Evolutionary conservation across 2,329 filamentous ascomycete genomes (phyloP), one percentile per base, ranked within the genome.

Genomic region (Colletotrichum eleusines): DNA sequence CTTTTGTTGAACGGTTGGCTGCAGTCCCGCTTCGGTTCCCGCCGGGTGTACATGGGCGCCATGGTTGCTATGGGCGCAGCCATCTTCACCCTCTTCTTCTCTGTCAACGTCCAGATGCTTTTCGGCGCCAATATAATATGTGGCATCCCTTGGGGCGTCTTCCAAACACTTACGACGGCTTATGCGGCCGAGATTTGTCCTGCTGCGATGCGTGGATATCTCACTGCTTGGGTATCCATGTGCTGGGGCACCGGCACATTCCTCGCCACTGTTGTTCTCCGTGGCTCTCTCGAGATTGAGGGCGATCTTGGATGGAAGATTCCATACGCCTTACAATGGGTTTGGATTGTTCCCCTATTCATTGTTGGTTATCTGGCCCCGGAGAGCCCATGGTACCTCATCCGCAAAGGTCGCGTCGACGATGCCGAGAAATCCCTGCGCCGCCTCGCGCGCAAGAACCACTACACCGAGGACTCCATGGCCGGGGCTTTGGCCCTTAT

Each of bases 311-410:
- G 33, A 2, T 74, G 66, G 69, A 64, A 57, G 18, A 28, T 81
- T 4, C 80, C 81, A 2, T 84, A 80, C 55, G 83, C 84, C 2
- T 74, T 86, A 23, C 84, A 86, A 76, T 86, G 84, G 85, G 80
- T 86, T 51, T 87, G 85, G 85, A 80, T 84, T 8, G 67, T 81
- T 2, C 71, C 85, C 26, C 81, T 87, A 63, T 72, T 86, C 6
- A 78, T 81, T 0, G 83, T 82, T 12, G 73, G 85, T 31, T 78
- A 82, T 35, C 83, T 85, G 69, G 81, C 85, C 11, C 85, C 85
- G 0, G 85, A 87, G 71, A 84, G 82, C 61, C 84, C 84, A 0
- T 86, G 84, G 81, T 86, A 84, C 83, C 78, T 86, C 1, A 79
- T 84, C n/a, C 82, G 84, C 11, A 80, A 79, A 42, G 83, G 83